Base-by-base conservation (phyloP, 768 basidiomycete species). In the Austroboletus festivus region DNA sequence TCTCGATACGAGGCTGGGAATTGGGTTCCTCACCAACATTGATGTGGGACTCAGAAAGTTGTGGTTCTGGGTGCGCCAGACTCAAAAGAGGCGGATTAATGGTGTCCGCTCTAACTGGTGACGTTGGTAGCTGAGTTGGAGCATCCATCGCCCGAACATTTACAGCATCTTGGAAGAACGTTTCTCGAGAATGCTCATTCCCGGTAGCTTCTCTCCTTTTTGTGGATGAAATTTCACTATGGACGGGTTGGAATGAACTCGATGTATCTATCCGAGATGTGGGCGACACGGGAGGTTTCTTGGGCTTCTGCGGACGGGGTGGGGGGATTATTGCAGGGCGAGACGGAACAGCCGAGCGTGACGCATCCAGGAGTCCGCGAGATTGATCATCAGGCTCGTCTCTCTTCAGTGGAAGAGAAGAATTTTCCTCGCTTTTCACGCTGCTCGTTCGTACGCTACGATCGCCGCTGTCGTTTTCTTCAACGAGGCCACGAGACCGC, bases 391-490 rank as follows among this genome's bases (percentile, higher is more conserved):
- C 48, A 13, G 39, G 22, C 6, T 53, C 65, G 38, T 65, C 63
- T 33, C 7, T 46, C 47, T 58, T 65, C 30, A 42, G 7, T 33
- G 11, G 8, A 10, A 33, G 10, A 12, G 5, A 16, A 1, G 26
- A 12, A 2, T 15, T 20, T 12, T 53, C 64, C 42, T 68, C 67
- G 42, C 4, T 47, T 34, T 64, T 68, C 33, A 50, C 52, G 11
- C n/a, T 50, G 10, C 23, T 18, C 34, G 16, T 52, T 13, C 57
- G 61, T 19, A 51, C 65, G 39, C 62, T 68, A 31, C 67, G 60
- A 33, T 67, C 62, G 15, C 62, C 65, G 28, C 54, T 40, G 19
- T 59, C 57, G 22, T 47, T 66, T 44, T 60, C 61, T 41, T 66
- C 64, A n/a, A 53, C 35, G 21, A 54, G 62, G 19, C 54, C 42